phyloP scores from a whole-genome alignment of 1,284 basidiomycete species.

The Schizopora paradoxa region DNA sequence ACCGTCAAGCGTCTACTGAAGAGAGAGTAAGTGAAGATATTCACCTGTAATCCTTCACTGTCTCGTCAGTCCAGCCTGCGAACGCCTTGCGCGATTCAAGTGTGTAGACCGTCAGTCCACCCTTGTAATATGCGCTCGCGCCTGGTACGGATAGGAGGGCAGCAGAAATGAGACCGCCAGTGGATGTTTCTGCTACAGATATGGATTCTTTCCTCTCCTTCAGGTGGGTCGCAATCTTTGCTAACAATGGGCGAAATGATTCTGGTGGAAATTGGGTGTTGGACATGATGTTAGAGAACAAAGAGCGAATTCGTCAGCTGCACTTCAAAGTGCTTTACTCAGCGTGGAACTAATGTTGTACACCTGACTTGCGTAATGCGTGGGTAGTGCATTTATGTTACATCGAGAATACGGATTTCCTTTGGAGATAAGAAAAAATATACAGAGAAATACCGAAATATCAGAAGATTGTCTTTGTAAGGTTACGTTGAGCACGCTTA shows the following conservation, averaged over 20 bases:
- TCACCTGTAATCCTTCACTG: constrained; percentile 21
- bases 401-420: no score
- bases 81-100: constrained; percentile 19
- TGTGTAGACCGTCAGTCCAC: constrained; percentile 23
- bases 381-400: no score
- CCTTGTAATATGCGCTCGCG: constrained; percentile 22
- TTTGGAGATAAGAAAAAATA: no score
- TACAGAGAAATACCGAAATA: no score
- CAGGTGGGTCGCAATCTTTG: constrained; percentile 18
- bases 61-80: constrained; percentile 24
- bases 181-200: constrained; percentile 24
- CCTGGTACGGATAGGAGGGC: constrained; percentile 22
- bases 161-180: constrained; percentile 25
- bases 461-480: no score
- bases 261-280: constrained; percentile 19
- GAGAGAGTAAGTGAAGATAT: neutral
- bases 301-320: no score
- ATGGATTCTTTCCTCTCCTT: constrained; percentile 18
- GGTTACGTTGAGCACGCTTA: no score
- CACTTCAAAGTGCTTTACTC: no score
- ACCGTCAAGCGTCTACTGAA: no score
- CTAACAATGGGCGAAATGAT: constrained; percentile 17
- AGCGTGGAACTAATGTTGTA: no score
- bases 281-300: constrained; percentile 24
- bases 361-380: no score